These are phyloP conservation scores for Pythium diclinum DNA, from an alignment of 352 stramenopile genomes.

Conservation along the genomic window DNA sequence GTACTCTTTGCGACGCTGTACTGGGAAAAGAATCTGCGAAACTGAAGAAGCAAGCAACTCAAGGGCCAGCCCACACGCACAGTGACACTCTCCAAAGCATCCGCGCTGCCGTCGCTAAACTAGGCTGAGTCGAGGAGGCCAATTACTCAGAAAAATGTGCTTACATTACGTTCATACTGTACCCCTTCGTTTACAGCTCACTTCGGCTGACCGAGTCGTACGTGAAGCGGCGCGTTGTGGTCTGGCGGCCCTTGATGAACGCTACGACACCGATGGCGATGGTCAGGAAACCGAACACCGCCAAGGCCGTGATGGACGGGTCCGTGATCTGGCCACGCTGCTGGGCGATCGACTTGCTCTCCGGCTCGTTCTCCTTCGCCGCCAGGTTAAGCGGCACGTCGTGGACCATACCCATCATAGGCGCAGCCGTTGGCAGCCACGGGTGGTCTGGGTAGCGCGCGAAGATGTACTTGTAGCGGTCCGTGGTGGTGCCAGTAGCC, in stretches of 20 bases:
- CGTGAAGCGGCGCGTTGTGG: constrained; percentile 35
- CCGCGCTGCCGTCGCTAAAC: constrained; percentile 24
- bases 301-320: constrained; percentile 21
- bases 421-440: constrained; percentile 36
- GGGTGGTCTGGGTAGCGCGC: constrained; percentile 48
- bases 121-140: neutral
- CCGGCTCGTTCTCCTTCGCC: constrained; percentile 12
- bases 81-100: constrained; percentile 20
- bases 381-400: constrained; percentile 18
- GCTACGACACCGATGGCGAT: constrained; percentile 37
- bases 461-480: constrained; percentile 72
- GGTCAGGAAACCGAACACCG: constrained; percentile 27
- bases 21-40: constrained; percentile 36
- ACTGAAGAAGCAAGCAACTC: constrained; percentile 20
- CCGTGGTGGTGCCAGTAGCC: constrained; percentile 42
- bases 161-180: neutral
- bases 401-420: constrained; percentile 26
- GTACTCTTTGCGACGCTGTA: constrained; percentile 33
- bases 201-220: constrained; percentile 53
- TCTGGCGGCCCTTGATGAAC: constrained; percentile 33
- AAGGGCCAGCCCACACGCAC: constrained; percentile 4
- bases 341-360: neutral
- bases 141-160: neutral
- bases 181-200: constrained; percentile 23
- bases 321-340: constrained; percentile 7